A percentile compares a stretch with the other conserved stretches of the same genome.
phyloP scores from a whole-genome alignment of 306 rosid genomes.

The Castanea crenata region DNA sequence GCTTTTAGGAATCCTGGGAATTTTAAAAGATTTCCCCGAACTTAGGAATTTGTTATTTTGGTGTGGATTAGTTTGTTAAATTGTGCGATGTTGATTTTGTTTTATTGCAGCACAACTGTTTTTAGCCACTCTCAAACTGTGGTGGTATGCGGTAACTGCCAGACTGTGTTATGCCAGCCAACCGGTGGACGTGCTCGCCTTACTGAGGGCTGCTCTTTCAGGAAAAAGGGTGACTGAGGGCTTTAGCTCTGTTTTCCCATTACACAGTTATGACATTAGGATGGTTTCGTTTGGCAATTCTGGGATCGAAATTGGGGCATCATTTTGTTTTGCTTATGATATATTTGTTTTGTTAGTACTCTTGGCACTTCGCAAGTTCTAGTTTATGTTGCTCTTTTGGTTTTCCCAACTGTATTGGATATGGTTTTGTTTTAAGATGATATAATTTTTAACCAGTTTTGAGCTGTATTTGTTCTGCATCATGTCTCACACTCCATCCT shows the following conservation, averaged over 20 bases:
- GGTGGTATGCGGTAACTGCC: slow-evolving; percentile 56
- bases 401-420: neutral
- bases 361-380: neutral
- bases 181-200: slow-evolving; percentile 50
- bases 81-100: neutral
- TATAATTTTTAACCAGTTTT: neutral
- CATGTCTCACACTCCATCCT: neutral
- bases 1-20: too few relatives aligned
- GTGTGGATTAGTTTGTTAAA: neutral
- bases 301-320: neutral
- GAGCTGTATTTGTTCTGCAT: neutral
- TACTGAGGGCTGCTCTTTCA: slow-evolving; percentile 58
- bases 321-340: neutral
- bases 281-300: neutral
- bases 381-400: neutral
- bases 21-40: too few relatives aligned
- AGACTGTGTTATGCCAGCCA: slow-evolving; percentile 53
- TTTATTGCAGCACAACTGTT: slow-evolving; percentile 45
- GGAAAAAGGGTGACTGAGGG: slow-evolving; percentile 50
- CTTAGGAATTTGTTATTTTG: too few relatives aligned
- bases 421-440: neutral
- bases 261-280: neutral
- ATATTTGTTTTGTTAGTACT: neutral
- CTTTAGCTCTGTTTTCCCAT: neutral
- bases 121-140: slow-evolving; percentile 56